Base-by-base conservation (phyloP, 1,284 basidiomycete genomes). In the Tilletia horrida region DNA sequence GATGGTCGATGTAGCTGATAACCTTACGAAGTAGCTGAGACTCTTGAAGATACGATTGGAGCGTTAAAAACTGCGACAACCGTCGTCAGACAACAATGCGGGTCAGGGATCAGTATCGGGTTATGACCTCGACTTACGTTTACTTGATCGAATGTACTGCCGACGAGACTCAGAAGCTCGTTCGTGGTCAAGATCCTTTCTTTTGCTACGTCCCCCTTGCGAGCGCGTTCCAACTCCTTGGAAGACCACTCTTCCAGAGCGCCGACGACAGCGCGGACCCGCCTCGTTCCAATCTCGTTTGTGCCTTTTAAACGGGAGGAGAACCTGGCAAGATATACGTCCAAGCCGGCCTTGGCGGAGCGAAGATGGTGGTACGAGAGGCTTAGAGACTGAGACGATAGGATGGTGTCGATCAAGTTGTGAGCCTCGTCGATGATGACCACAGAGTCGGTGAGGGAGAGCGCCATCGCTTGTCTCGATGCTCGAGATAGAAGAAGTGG, bases 401-500 rank as follows among this genome's bases (percentile, higher is more conserved):
- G 86, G 1, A 97, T 85, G 0, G 93, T 93, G 23, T 93, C 83
- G 68, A 84, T 83, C 13, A 84, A 77, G 63, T 83, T 98, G 83
- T 98, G 95, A 0, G 94, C 96, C 84, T 98, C 95, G 80, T 98
- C 95, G 67, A 98, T 88, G 50, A 98, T 86, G 13, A 98, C 87
- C 16, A 97, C 85, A 75, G 87, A 42, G 86, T 89, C 63, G 93
- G 85, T 78, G 90, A 88, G 74, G 93, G 65, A 66, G 42, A 80
- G 93, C 0, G 90, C 90, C 1, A 97, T 85, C 0, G 93, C 88
- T 76, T 95, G 91, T 52, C 95, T 86, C 0, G 94, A 91, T 2
- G 87, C 86, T 73, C 88, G 90, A 71, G 93, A 91, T 8, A 98
- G 84, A 0, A 98, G 85, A 11, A 98, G 87, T 79, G 96, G 97